phyloP scores from a whole-genome alignment of 768 basidiomycete species.

The Dentipellis fragilis region DNA sequence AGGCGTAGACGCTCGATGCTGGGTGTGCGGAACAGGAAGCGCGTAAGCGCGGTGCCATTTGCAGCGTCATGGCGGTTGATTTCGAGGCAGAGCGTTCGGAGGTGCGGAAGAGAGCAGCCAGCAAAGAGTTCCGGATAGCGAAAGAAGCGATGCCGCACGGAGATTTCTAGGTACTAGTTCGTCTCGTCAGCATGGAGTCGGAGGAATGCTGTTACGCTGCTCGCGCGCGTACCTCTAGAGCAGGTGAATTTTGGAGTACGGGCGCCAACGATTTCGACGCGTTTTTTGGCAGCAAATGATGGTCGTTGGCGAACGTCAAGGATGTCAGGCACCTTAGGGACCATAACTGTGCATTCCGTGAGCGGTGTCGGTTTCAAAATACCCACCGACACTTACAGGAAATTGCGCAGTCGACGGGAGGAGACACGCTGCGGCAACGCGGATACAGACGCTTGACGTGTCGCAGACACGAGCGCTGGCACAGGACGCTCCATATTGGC shows the following conservation, averaged over 20 bases:
- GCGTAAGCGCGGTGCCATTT: neutral
- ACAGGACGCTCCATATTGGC: no score
- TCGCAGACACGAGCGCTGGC: no score
- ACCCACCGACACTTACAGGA: neutral
- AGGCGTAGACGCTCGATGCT: neutral
- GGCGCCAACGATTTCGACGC: neutral
- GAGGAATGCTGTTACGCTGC: no score
- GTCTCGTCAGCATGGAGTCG: no score
- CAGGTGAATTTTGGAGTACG: neutral
- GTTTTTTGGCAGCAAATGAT: neutral
- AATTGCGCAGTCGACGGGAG: neutral
- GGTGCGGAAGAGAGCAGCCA: neutral
- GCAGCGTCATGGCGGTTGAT: neutral
- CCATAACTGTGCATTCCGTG: neutral
- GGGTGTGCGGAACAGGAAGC: neutral
- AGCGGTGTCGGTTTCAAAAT: no score
- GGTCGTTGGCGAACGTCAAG: neutral
- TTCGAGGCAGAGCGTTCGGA: neutral
- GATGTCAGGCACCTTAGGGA: neutral
- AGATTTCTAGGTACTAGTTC: neutral
- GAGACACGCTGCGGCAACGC: neutral
- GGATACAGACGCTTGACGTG: no score
- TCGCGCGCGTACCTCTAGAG: neutral
- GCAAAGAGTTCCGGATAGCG: neutral
- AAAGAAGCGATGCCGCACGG: neutral